These are phyloP conservation scores for Blastomyces emzantsi DNA, from an alignment of 2,329 filamentous ascomycete genomes.

Conservation along the genomic window DNA sequence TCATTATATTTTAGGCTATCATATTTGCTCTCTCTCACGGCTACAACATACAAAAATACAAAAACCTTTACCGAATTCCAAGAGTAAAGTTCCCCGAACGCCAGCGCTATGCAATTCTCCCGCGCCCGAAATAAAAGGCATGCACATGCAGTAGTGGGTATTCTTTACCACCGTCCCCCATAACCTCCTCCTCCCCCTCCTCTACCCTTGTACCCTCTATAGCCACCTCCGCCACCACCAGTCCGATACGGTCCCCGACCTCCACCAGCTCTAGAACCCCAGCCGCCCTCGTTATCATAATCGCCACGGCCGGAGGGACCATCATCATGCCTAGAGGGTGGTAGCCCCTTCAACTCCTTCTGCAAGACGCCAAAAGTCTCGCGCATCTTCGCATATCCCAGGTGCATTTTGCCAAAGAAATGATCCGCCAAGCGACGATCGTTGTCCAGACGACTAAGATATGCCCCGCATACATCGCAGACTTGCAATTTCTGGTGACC, in stretches of 20 bases:
- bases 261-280: slow-evolving; percentile 44
- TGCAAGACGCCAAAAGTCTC: slow-evolving; percentile 83
- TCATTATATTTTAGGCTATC: background rate
- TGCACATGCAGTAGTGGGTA: background rate
- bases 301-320: slow-evolving; percentile 36
- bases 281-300: slow-evolving; percentile 47
- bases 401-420: slow-evolving; percentile 99
- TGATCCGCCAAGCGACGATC: slow-evolving; percentile 90
- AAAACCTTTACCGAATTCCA: slow-evolving; percentile 4
- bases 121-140: slow-evolving; percentile 11
- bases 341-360: slow-evolving; percentile 71
- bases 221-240: slow-evolving; percentile 42
- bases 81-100: slow-evolving; percentile 21
- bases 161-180: slow-evolving; percentile 32
- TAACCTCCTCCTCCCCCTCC: slow-evolving; percentile 33
- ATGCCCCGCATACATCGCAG: slow-evolving; percentile 96
- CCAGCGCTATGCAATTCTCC: slow-evolving; percentile 35
- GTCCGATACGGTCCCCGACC: slow-evolving; percentile 25
- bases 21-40: background rate
- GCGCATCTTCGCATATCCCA: slow-evolving; percentile 96
- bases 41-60: slow-evolving; percentile 7
- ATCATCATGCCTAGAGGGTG: slow-evolving; percentile 48
- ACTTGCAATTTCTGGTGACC: slow-evolving; percentile 98
- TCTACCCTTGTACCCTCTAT: slow-evolving; percentile 34
- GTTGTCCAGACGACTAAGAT: slow-evolving; percentile 85